Conservation (phyloP, 352 stramenopile species). For the Globisporangium middletonii region DNA sequence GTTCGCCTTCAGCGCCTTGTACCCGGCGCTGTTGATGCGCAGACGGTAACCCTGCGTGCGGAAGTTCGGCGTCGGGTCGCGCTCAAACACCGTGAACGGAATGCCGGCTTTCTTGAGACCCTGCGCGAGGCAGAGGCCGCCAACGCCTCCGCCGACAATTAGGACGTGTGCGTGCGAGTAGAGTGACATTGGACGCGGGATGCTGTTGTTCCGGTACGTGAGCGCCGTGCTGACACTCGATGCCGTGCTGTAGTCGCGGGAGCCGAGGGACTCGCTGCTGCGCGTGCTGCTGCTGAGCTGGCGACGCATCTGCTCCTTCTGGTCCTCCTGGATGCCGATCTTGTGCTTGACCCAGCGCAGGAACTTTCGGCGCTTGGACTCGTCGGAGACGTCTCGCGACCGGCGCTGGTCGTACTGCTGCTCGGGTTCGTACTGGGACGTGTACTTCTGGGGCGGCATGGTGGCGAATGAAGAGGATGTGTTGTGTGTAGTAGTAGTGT, state of each 20-base stretch:
- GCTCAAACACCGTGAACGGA: constrained; percentile 62
- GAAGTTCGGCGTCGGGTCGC: constrained; percentile 55
- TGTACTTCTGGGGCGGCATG: too few relatives aligned
- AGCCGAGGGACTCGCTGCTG: constrained; percentile 5
- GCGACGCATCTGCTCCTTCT: constrained; percentile 4
- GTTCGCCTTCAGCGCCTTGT: constrained; percentile 47
- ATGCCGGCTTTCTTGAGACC: constrained; percentile 52
- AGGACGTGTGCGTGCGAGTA: constrained; percentile 20
- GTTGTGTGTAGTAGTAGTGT: too few relatives aligned
- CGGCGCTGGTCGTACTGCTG: constrained; percentile 34
- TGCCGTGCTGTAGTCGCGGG: constrained; percentile 4
- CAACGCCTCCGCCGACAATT: constrained; percentile 48
- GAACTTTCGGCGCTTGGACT: constrained; percentile 55
- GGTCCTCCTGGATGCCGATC: constrained; percentile 26
- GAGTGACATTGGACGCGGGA: background rate
- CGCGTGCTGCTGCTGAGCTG: constrained; percentile 16
- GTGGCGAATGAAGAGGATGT: too few relatives aligned
- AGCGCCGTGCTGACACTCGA: constrained; percentile 4
- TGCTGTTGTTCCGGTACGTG: background rate
- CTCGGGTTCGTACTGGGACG: too few relatives aligned
- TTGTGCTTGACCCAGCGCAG: constrained; percentile 58
- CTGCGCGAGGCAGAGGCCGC: constrained; percentile 52
- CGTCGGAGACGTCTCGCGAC: constrained; percentile 29
- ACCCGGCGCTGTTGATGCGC: constrained; percentile 53
- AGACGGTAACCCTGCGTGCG: constrained; percentile 55